Base-by-base conservation (phyloP, 2,329 filamentous ascomycete genomes). In the Stagonosporopsis rhizophila region DNA sequence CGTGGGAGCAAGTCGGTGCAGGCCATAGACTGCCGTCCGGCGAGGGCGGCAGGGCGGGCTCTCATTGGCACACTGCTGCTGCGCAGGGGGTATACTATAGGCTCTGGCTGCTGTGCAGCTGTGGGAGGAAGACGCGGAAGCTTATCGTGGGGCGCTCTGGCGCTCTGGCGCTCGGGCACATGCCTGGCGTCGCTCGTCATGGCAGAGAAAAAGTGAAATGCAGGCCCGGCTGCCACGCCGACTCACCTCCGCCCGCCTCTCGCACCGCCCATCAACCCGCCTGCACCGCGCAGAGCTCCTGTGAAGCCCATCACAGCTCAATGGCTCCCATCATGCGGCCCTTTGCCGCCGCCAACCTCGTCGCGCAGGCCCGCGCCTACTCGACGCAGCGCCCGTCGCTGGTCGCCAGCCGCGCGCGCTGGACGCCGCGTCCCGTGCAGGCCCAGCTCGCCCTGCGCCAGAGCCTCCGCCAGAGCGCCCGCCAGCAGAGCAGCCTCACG, bases 281-380 rank as follows among this genome's bases (percentile, higher is more conserved):
- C 53, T 47, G 47, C 53, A 47, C 51, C 53, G 42, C 53, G 39
- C 40, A 34, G 52, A 35, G 46, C 41, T n/a, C 30, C 41, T 32
- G 53, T 51, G 47, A 56, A 19, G 44, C 53, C 35, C 35, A 7
- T 6, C 42, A 39, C 47, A 44, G 47, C 30, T 22, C 71, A 73
- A 76, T 76, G 71, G 70, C 74, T 56, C 61, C 73, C 63, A 62
- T 53, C 59, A 72, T 76, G 73, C 72, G 75, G 64, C 72, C 73
- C 28, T 58, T 75, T 50, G 72, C 68, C 27, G 62, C 71, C 51
- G 66, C 69, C 59, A 67, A 56, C 52, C 48, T 72, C 40, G 45
- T 73, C 37, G 57, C 69, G 54, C 72, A 72, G 66, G 64, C 71
- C 58, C 70, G 73, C 61, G 65, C 72, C 65, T 74, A 69, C 60